phyloP scores from a whole-genome alignment of 2,329 filamentous ascomycete species.

The Coniochaeta hoffmannii region DNA sequence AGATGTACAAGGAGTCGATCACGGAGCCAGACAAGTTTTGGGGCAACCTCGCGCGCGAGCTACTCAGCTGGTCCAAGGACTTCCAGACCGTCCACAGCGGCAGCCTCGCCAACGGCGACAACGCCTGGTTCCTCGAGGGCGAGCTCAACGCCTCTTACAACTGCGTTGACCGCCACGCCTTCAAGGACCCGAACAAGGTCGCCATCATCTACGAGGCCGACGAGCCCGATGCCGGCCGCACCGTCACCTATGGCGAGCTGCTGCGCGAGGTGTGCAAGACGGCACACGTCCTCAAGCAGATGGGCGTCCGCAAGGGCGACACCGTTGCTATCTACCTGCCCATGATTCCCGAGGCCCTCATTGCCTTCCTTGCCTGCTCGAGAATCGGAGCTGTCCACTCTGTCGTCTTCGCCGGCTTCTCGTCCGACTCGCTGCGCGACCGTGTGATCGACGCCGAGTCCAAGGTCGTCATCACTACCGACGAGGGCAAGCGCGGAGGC shows the following conservation, averaged over 20 bases:
- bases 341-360: conserved; percentile 94
- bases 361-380: conserved; percentile 83
- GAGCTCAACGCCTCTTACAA: conserved; percentile 95
- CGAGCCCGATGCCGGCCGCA: conserved; percentile 78
- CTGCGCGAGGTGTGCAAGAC: conserved; percentile 84
- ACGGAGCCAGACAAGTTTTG: conserved; percentile 85
- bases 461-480: conserved; percentile 92
- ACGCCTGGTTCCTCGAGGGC: conserved; percentile 91
- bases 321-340: conserved; percentile 95
- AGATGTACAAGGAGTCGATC: conserved; percentile 77
- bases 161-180: conserved; percentile 93
- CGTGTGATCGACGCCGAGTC: conserved; percentile 86
- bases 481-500: conserved; percentile 96
- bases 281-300: conserved; percentile 83
- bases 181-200: conserved; percentile 84
- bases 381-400: conserved; percentile 96
- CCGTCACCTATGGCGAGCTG: conserved; percentile 87
- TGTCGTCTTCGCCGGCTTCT: conserved; percentile 96
- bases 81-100: conserved; percentile 85
- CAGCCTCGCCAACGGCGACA: conserved; percentile 70
- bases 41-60: conserved; percentile 76
- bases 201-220: conserved; percentile 99
- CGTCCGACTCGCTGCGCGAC: conserved; percentile 89
- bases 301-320: conserved; percentile 95
- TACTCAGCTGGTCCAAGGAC: conserved; percentile 83